Base-by-base conservation (phyloP, 768 basidiomycete species). In the Mycena indigotica region DNA sequence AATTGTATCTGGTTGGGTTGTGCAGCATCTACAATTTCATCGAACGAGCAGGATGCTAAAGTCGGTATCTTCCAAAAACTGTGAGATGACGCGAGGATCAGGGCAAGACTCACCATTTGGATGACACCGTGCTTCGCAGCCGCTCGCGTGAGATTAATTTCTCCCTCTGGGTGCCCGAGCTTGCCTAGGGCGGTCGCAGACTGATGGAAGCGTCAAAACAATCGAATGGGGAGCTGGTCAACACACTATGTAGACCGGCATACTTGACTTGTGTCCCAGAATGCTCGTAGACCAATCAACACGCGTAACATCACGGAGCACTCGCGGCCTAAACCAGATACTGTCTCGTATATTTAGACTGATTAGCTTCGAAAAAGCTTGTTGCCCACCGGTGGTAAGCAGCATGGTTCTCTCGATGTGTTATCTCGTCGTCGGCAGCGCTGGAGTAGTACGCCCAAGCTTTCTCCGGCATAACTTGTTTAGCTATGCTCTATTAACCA, bases 381-480 rank as follows among this genome's bases (percentile, higher is more conserved):
- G 41, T 21, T 19, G 57, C 58, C 51, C 57, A 88, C 91, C 95
- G 82, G 64, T 98, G 95, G 68, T 89, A 98, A 2, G 95, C 95
- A 51, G 86, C 80, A 60, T 92, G 93, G 65, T 97, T 97, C 72
- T 96, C 94, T 49, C 94, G 81, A 58, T 82, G 77, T 28, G 93
- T 95, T 44, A 95, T 92, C 72, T 97, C 94, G 65, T 98, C 95
- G 69, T 98, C 96, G 5, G 96, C 87, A 17, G 94, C 95, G n/a
- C 93, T 95, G 1, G 91, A 93, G 67, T 98, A 95, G 70, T 95
- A 95, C 4, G 95, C 95, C 95, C 95, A 98, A 0, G 93, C 93
- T 69, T 93, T 92, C 29, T 89, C 87, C 2, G 86, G 75, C 78
- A 98, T 87, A 12, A 91, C 87, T 65, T 78, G 77, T 70, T 83